Conservation (phyloP, 2,329 filamentous ascomycete species). For the Simplicillium sp. region DNA sequence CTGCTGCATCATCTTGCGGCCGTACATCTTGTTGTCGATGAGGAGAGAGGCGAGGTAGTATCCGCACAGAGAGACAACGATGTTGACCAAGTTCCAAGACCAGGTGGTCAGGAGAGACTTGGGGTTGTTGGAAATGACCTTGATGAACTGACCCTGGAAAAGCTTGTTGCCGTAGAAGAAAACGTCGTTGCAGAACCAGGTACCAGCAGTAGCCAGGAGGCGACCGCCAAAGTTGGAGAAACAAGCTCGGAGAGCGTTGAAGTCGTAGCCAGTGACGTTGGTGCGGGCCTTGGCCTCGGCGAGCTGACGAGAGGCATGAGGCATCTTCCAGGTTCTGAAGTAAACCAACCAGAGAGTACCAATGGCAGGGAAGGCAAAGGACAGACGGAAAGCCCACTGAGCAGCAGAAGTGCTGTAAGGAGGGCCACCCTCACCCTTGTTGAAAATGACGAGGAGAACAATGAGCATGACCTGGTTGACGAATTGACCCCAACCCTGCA, state of each 20-base stretch:
- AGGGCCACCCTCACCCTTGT: conserved; percentile 61
- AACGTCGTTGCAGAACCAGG: conserved; percentile 94
- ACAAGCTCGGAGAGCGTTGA: conserved; percentile 70
- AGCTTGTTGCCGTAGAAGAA: conserved; percentile 99
- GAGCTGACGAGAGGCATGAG: conserved; percentile 74
- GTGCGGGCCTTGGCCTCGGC: conserved; percentile 74
- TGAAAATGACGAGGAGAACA: conserved; percentile 77
- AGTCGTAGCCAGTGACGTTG: conserved; percentile 85
- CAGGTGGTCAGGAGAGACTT: conserved; percentile 74
- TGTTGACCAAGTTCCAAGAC: conserved; percentile 90
- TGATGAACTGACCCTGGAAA: conserved; percentile 87
- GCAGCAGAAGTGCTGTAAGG: conserved; percentile 71
- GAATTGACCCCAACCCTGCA: conserved; percentile 98
- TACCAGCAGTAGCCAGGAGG: conserved; percentile 73
- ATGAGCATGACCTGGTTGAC: conserved; percentile 89
- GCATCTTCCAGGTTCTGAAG: conserved; percentile 95
- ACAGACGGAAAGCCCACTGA: conserved; percentile 87
- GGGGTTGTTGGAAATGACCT: conserved; percentile 61
- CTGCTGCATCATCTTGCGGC: conserved; percentile 93
- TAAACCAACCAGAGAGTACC: conserved; percentile 93
- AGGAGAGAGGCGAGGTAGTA: conserved; percentile 86
- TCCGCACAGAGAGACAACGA: conserved; percentile 72
- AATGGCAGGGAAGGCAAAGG: conserved; percentile 82
- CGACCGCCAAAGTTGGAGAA: conserved; percentile 79
- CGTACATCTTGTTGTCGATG: conserved; percentile 95